Base-by-base conservation (phyloP, 1,284 basidiomycete species). In the Fomitiporia mediterranea region DNA sequence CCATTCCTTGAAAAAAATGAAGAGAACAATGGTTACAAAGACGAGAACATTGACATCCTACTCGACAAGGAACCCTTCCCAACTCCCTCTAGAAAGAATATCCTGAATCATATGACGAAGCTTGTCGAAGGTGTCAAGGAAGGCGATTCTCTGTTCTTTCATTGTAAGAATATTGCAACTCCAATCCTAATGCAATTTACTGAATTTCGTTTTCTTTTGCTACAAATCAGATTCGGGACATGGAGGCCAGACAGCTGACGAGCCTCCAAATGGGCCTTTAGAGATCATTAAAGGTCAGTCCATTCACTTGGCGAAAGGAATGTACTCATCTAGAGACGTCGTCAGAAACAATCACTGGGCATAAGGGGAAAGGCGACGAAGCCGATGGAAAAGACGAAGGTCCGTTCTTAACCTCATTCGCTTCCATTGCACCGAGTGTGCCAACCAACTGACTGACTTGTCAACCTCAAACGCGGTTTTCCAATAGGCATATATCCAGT, bases 111-210 rank as follows among this genome's bases (percentile, higher is more conserved):
- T 1, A 94, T 95, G 91, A 78, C 84, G 60, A 96, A 92, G 93
- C 81, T 97, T n/a, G 89, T 94, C 11, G 71, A 69, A 8, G 86
- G 77, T 62, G 93, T 93, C 13, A 70, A 74, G 47, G 84, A 89
- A 2, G 86, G 95, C 62, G 94, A 96, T 66, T 85, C 91, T 0
- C 73, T 96, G 38, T 95, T 96, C 77, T 92, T 95, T 78, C 92
- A 95, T 66, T 96, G 91, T 91, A 61, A 58, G 21, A 13, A 25
- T 13, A 15, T 27, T 11, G 13, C 21, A n/a, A 21, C 8, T 49
- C 4, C 19, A n/a, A n/a, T n/a, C n/a, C n/a, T n/a, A n/a, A n/a
- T n/a, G n/a, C n/a, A n/a, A n/a, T n/a, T n/a, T n/a, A n/a, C n/a
- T n/a, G n/a, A n/a, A n/a, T n/a, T n/a, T n/a, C n/a, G n/a, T 67